Evolutionary conservation across 768 basidiomycete species (phyloP).

Genomic region (Scleroderma bovista): DNA sequence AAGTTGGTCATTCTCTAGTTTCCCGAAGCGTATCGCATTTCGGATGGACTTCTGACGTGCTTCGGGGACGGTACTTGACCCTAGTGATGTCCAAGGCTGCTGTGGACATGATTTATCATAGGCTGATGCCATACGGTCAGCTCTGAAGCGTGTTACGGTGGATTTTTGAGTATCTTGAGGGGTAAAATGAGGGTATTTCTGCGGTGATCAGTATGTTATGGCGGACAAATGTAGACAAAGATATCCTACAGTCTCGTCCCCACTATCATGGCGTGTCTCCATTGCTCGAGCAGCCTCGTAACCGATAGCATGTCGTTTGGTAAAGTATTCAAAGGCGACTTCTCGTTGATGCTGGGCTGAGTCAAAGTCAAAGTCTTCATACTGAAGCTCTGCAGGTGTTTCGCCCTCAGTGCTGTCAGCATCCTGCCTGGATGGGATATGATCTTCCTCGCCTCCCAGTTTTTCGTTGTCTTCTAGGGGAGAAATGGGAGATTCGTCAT

Average conservation of each 20-base stretch:
- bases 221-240: conserved; percentile 1
- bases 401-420: conserved; percentile 23
- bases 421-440: conserved; percentile 10
- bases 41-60: conserved; percentile 44
- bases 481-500: conserved; percentile 56
- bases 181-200: conserved; percentile 33
- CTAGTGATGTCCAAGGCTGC: conserved; percentile 34
- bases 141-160: conserved; percentile 59
- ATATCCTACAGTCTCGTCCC: conserved; percentile 40
- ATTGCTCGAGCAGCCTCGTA: conserved; percentile 48
- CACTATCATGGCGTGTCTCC: conserved; percentile 39
- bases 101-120: conserved; percentile 38
- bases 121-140: conserved; percentile 45
- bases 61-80: conserved; percentile 37
- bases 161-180: conserved; percentile 34
- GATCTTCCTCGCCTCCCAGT: conserved; percentile 16
- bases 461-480: conserved; percentile 24
- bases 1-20: conserved; percentile 45
- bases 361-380: conserved; percentile 55
- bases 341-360: conserved; percentile 67
- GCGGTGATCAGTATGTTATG: background rate
- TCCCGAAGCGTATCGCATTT: conserved; percentile 51
- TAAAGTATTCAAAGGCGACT: conserved; percentile 65
- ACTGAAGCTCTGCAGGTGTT: conserved; percentile 34
- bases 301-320: conserved; percentile 53